Conservation (phyloP, 495 filamentous ascomycete genomes). For the Neurospora sp. region DNA sequence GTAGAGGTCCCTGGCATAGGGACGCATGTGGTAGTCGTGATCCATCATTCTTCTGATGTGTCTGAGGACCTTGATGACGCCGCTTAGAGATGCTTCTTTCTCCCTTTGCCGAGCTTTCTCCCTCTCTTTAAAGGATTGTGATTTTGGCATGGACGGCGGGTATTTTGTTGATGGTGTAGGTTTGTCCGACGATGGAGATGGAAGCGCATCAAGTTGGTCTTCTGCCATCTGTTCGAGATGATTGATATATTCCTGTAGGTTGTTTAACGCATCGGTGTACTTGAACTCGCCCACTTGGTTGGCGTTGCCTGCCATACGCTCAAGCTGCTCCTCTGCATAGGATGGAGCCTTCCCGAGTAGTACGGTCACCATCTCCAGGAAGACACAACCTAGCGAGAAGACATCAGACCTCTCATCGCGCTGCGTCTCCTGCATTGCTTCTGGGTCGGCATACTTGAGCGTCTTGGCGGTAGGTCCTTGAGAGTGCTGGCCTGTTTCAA, state of each 20-base stretch:
- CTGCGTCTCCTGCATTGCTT: constrained; percentile 24
- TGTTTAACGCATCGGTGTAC: constrained; percentile 16
- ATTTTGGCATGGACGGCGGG: background rate
- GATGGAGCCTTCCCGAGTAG: constrained; percentile 21
- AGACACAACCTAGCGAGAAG: constrained; percentile 40
- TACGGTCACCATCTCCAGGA: constrained; percentile 33
- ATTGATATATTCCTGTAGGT: constrained; percentile 11
- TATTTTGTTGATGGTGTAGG: background rate
- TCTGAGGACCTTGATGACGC: constrained; percentile 14
- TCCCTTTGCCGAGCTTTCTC: background rate
- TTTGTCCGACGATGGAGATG: background rate
- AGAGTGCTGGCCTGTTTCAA: constrained; percentile 24
- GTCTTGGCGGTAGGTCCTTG: constrained; percentile 24
- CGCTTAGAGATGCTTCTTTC: constrained; percentile 7
- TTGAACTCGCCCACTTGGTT: constrained; percentile 9
- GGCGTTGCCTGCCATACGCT: background rate
- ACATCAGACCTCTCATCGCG: constrained; percentile 36
- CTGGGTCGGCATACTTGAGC: constrained; percentile 36
- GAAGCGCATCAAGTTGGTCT: constrained; percentile 3
- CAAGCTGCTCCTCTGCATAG: constrained; percentile 19
- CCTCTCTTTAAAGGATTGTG: background rate
- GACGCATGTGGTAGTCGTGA: constrained; percentile 7
- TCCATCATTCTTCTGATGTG: constrained; percentile 22
- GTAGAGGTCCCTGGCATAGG: constrained; percentile 19
- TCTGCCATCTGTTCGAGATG: constrained; percentile 9